Base-by-base conservation (phyloP, 768 basidiomycete species). In the Butyriboletus loyo region DNA sequence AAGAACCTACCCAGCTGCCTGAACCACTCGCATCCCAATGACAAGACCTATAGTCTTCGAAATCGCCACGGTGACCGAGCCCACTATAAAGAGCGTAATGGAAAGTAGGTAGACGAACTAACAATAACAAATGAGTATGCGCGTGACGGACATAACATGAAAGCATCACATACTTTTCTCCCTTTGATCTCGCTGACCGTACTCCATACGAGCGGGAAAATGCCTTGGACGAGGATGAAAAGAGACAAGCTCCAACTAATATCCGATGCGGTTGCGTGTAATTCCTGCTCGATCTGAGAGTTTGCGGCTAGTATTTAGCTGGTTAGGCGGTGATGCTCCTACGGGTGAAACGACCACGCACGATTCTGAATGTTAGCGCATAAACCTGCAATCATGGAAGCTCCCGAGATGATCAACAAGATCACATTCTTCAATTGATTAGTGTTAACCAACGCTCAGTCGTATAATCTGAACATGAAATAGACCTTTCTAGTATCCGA, bases 141-240 rank as follows among this genome's bases (percentile, higher is more conserved):
- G 11, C 11, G 13, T 5, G 13, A 14, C 7, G 17, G 53, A 39
- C 8, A 2, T 13, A 22, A 31, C 7, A 17, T 31, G 2, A 31
- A 31, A 38, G 27, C 7, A 6, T 34, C 2, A 61, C 74, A 25
- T 53, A 83, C 84, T 69, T 84, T 91, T 44, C 89, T 73, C 5
- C 90, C 90, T 59, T 83, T 84, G 22, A 91, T 79, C 68, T 92
- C 66, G 36, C 62, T 60, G 32, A 61, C 14, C 13, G 46, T 50
- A 48, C 66, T 67, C 63, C 66, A 70, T 28, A 85, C 0, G 7
- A 70, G 3, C 3, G 66, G 52, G 14, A 82, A 62, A 14, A 72
- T 64, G 1, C 90, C 91, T 67, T 92, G 91, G 4, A 85, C 56
- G 4, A 86, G 72, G 49, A 91, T 86, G 66, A 84, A 92, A 11